Conservation (phyloP, 768 basidiomycete genomes). For the Tubosaeta brunneosetosa region DNA sequence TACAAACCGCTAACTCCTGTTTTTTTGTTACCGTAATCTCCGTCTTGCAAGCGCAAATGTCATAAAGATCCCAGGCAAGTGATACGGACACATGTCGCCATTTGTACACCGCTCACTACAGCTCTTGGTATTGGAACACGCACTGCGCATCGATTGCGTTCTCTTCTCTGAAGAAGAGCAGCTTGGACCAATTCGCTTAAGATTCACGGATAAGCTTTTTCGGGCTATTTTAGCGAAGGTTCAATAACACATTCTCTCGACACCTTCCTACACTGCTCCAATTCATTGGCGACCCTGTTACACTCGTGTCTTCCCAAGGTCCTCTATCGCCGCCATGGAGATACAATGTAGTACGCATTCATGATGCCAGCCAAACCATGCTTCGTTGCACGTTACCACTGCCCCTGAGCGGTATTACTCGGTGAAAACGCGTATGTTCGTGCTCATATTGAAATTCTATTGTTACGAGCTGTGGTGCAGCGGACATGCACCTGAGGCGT, state of each 20-base stretch:
- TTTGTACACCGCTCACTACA: constrained; percentile 4
- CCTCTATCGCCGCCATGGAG: constrained; percentile 26
- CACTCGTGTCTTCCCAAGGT: constrained; percentile 7
- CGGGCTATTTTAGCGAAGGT: constrained; percentile 4
- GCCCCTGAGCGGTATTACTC: constrained; percentile 28
- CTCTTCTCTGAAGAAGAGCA: constrained; percentile 1
- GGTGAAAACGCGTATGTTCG: constrained; percentile 12
- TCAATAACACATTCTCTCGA: constrained; percentile 12
- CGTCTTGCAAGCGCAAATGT: constrained; percentile 17
- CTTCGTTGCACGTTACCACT: constrained; percentile 18
- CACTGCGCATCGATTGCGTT: constrained; percentile 14
- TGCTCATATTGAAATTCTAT: constrained; percentile 14
- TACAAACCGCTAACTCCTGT: constrained; percentile 26
- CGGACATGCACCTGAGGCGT: constrained; percentile 22
- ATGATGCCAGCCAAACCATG: constrained; percentile 1
- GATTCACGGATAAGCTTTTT: not conserved
- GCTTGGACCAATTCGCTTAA: constrained; percentile 2
- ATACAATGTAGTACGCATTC: constrained; percentile 8
- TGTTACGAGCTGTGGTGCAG: constrained; percentile 16
- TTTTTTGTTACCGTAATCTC: constrained; percentile 33
- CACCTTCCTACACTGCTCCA: constrained; percentile 4
- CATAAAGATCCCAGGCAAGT: constrained; percentile 13
- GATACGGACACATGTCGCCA: constrained; percentile 9
- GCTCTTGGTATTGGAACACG: constrained; percentile 2
- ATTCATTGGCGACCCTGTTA: constrained; percentile 22